phyloP scores from a whole-genome alignment of 73 alveolate species.

The Halteria grandinella region DNA sequence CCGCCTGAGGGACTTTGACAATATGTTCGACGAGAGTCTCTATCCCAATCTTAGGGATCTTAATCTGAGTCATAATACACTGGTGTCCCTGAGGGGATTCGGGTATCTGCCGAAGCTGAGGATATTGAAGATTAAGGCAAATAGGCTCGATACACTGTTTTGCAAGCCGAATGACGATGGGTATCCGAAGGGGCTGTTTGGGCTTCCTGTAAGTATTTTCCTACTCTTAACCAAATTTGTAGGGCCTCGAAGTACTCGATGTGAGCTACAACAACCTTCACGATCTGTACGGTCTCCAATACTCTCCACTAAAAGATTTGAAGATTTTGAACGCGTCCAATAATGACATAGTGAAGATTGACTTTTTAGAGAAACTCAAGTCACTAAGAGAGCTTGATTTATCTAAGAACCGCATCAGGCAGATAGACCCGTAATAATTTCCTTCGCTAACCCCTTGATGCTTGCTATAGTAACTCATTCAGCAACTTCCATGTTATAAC shows the following conservation, averaged over 20 bases:
- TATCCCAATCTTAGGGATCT: conserved; percentile 80
- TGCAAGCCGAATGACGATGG: conserved; percentile 72
- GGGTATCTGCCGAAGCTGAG: conserved; percentile 80
- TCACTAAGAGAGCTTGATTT: conserved; percentile 80
- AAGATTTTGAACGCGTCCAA: conserved; percentile 76
- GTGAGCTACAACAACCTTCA: conserved; percentile 70
- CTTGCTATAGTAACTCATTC: conserved; percentile 44
- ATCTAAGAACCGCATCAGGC: conserved; percentile 72
- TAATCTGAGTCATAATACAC: conserved; percentile 71
- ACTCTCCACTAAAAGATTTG: conserved; percentile 74
- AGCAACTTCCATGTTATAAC: conserved; percentile 51
- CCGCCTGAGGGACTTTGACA: conserved; percentile 82
- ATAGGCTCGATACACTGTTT: conserved; percentile 77
- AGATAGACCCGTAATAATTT: conserved; percentile 68
- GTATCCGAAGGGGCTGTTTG: conserved; percentile 72
- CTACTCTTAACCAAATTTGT: not conserved
- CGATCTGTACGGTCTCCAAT: conserved; percentile 79
- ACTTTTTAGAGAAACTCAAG: conserved; percentile 71
- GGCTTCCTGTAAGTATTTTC: conserved; percentile 60
- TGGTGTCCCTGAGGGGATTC: conserved; percentile 72
- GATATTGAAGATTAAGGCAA: conserved; percentile 62
- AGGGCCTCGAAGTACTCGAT: conserved; percentile 75
- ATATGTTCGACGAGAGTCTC: conserved; percentile 74
- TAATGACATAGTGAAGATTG: conserved; percentile 78
- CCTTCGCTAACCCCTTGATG: conserved; percentile 52